Evolutionary conservation across 2,329 filamentous ascomycete species (phyloP), one percentile per base, ranked within the genome.

Genomic region (Aspergillus luchuensis): DNA sequence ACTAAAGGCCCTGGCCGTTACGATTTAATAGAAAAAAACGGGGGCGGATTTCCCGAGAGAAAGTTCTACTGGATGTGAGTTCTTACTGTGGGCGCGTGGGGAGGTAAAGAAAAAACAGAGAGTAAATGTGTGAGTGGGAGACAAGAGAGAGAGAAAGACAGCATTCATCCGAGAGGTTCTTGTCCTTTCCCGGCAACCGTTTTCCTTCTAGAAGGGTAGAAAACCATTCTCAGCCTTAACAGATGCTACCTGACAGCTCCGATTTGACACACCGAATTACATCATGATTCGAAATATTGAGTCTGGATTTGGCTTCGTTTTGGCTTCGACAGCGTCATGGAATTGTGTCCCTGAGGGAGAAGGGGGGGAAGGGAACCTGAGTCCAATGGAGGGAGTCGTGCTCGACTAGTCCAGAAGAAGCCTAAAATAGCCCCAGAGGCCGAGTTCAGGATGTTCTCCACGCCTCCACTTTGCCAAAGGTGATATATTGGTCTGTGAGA

Each of bases 391-490:
- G 54, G 47, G 55, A 43, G 48, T 57, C 47, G 54, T 49, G 49
- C 43, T 45, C 54, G 39, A 50, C 25, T 58, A 33, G n/a, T 54
- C 49, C 48, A 47, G 13, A 45, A 41, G 56, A 49, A 33, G 49
- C 43, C 36, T 56, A 50, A 48, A 38, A 39, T 57, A 51, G 39
- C 38, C 51, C 41, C 36, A 56, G 56, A 49, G 25, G 2, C 53
- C 45, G 45, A 61, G 53, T 30, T 33, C 49, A 52, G 53, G 45
- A 56, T 56, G 58, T 54, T 63, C 65, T 61, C 65, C 65, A 67
- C 65, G 49, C 59, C 65, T 65, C 65, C 62, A 66, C 65, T 63
- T 36, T 57, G 43, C 23, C 58, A 53, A 38, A 58, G 30, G 47
- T 62, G 50, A 63, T 60, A 60, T 43, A 17, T 38, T 63, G 63